Evolutionary conservation across 768 basidiomycete species (phyloP).

Genomic region (Chalciporus pseudorubinellus): DNA sequence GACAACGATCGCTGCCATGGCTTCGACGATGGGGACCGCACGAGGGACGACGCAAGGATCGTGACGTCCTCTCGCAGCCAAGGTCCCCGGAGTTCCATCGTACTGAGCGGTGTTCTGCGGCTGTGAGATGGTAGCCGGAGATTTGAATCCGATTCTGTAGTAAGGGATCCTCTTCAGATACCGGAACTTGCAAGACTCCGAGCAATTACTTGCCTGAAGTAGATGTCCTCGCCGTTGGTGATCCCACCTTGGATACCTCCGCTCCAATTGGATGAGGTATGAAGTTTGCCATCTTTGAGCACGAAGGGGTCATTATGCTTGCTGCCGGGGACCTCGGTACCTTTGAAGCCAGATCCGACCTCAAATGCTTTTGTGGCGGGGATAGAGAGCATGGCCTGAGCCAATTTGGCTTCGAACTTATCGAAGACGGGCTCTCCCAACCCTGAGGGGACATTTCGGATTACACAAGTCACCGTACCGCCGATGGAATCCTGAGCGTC

Average conservation of each 20-base stretch:
- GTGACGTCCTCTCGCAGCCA: constrained; percentile 92
- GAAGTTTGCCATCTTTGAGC: constrained; percentile 64
- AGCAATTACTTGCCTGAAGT: constrained; percentile 72
- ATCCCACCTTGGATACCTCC: constrained; percentile 98
- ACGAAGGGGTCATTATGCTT: constrained; percentile 92
- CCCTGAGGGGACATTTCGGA: constrained; percentile 85
- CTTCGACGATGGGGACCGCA: constrained; percentile 96
- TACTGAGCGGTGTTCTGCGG: constrained; percentile 89
- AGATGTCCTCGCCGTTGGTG: constrained; percentile 94
- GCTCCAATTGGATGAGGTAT: constrained; percentile 92
- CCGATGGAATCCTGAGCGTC: constrained; percentile 91
- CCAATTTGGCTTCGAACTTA: constrained; percentile 95
- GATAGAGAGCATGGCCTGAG: constrained; percentile 98
- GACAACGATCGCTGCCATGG: constrained; percentile 93
- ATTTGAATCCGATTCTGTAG: constrained; percentile 90
- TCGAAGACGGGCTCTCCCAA: constrained; percentile 98
- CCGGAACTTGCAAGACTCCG: not conserved
- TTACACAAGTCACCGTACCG: constrained; percentile 96
- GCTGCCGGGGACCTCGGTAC: constrained; percentile 90
- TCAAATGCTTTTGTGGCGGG: constrained; percentile 99
- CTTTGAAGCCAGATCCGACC: constrained; percentile 94
- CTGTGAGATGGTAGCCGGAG: constrained; percentile 96
- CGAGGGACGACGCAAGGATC: constrained; percentile 98
- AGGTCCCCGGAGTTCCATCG: constrained; percentile 81
- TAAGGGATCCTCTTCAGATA: constrained; percentile 10